A percentile compares a stretch with the other conserved stretches of the same genome.
phyloP scores from a whole-genome alignment of 2,329 filamentous ascomycete species.

The Juglanconis juglandina region DNA sequence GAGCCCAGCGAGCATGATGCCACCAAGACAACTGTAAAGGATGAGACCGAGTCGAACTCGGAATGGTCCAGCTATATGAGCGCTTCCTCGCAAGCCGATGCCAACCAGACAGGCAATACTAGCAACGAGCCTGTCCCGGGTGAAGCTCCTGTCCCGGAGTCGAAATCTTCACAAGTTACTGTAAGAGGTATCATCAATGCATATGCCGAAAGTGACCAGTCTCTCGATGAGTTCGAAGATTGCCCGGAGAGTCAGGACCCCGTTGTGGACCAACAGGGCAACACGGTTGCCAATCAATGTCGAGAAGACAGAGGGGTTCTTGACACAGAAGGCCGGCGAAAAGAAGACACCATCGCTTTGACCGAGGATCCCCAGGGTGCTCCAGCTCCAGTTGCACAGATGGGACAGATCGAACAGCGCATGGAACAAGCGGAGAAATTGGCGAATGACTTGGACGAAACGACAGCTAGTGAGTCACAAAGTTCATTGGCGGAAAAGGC shows the following conservation, averaged over 20 bases:
- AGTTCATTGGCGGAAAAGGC: neutral
- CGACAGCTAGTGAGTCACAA: neutral
- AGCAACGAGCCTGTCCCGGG: neutral
- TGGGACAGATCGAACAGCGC: neutral
- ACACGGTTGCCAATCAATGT: neutral
- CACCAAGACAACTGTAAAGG: neutral
- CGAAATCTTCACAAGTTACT: constrained; percentile 1
- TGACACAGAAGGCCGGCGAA: neutral
- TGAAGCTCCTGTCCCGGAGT: neutral
- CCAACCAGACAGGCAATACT: neutral
- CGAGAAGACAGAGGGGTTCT: neutral
- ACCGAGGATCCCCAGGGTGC: neutral
- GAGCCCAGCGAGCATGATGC: neutral
- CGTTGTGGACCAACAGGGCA: too few relatives aligned
- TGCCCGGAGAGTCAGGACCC: neutral
- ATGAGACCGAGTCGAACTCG: neutral
- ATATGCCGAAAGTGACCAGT: neutral
- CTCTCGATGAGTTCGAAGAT: neutral
- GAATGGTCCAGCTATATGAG: neutral
- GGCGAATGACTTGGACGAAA: neutral
- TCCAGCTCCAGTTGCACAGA: neutral
- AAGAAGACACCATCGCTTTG: neutral
- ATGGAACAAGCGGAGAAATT: neutral
- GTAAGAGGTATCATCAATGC: constrained; percentile 10
- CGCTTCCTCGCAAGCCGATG: neutral